phyloP scores from a whole-genome alignment of 225 moss, liverwort and hornwort genomes.

The Sphagnum tenellum region DNA sequence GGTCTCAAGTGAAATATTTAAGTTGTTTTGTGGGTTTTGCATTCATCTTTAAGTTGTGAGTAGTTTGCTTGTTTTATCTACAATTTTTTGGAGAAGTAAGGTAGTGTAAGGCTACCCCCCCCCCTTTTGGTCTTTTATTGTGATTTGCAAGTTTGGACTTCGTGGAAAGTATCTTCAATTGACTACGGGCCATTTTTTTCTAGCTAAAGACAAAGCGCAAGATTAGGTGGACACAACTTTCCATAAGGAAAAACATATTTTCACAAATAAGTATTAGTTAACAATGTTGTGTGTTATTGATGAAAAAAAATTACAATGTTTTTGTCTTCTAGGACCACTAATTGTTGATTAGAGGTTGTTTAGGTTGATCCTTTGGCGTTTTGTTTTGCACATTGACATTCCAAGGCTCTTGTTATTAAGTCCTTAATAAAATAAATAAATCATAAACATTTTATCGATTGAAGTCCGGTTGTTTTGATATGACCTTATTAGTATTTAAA shows the following conservation, averaged over 20 bases:
- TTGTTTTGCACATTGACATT: background rate
- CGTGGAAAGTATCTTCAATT: conserved; percentile 6
- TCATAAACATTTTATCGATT: too few species aligned
- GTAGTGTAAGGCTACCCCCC: conserved; percentile 8
- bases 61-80: background rate
- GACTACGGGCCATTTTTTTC: conserved; percentile 4
- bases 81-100: too few species aligned
- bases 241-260: conserved; percentile 10
- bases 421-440: background rate
- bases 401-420: conserved; percentile 3
- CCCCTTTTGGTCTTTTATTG: background rate
- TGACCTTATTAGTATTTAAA: too few species aligned
- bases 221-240: conserved; percentile 19
- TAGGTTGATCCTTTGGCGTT: background rate
- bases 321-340: conserved; percentile 3
- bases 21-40: background rate
- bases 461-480: too few species aligned
- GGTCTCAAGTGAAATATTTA: conserved; percentile 1
- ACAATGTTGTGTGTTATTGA: conserved; percentile 6
- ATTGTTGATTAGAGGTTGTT: conserved; percentile 9
- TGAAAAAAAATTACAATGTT: conserved; percentile 5
- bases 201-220: background rate
- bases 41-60: background rate
- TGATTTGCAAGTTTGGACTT: conserved; percentile 4
- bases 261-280: conserved; percentile 8